These are phyloP conservation scores for Cladosporium phlei DNA, from an alignment of 2,329 filamentous ascomycete genomes.

Conservation along the genomic window DNA sequence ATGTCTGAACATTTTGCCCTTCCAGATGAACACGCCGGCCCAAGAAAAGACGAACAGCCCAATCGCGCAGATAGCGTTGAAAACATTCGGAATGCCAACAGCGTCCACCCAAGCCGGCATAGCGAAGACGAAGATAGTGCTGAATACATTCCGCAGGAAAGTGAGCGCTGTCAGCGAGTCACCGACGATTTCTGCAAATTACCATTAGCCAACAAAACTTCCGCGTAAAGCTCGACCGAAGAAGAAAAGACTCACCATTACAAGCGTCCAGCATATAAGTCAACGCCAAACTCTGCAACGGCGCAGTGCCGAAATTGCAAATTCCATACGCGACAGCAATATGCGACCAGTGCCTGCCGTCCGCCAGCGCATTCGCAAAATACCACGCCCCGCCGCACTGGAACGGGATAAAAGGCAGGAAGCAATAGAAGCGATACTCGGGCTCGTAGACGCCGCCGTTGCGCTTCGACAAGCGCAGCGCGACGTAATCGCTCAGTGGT, in stretches of 20 bases:
- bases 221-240: background rate
- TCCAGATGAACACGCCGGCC: slow-evolving; percentile 29
- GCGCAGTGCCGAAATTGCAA: slow-evolving; percentile 34
- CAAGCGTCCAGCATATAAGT: slow-evolving; percentile 40
- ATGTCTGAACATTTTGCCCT: slow-evolving; percentile 33
- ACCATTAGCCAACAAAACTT: slow-evolving; percentile 7
- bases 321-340: slow-evolving; percentile 37
- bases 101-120: slow-evolving; percentile 39
- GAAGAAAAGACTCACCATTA: slow-evolving; percentile 31
- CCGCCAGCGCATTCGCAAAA: slow-evolving; percentile 34
- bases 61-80: slow-evolving; percentile 38
- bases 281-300: slow-evolving; percentile 33
- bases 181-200: slow-evolving; percentile 39
- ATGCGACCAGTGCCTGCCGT: slow-evolving; percentile 24
- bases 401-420: slow-evolving; percentile 30
- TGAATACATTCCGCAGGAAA: slow-evolving; percentile 42
- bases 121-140: slow-evolving; percentile 44
- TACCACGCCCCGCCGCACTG: slow-evolving; percentile 32
- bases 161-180: slow-evolving; percentile 45
- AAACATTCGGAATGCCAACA: slow-evolving; percentile 39
- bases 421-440: slow-evolving; percentile 33
- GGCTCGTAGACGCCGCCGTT: slow-evolving; percentile 35
- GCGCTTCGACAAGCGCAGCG: slow-evolving; percentile 28
- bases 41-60: slow-evolving; percentile 30
- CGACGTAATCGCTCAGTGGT: slow-evolving; percentile 44